Evolutionary conservation across 2,329 filamentous ascomycete genomes (phyloP).

Genomic region (Pleochaeta shiraiana): DNA sequence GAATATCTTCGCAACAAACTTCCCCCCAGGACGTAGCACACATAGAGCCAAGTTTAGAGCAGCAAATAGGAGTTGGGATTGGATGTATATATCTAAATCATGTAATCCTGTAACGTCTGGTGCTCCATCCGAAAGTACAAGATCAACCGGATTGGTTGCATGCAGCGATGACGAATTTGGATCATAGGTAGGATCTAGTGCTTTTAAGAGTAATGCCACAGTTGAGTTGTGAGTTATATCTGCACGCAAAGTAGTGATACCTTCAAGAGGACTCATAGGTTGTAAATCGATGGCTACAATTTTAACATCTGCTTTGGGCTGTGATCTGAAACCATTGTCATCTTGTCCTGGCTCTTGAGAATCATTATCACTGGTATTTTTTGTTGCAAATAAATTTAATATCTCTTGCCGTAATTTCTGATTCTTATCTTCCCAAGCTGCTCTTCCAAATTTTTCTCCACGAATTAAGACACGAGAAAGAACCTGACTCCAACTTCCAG

Average conservation of each 20-base stretch:
- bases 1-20: slow-evolving; percentile 98
- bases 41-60: slow-evolving; percentile 86
- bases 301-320: slow-evolving; percentile 50
- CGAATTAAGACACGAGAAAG: slow-evolving; percentile 85
- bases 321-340: slow-evolving; percentile 14
- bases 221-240: slow-evolving; percentile 97
- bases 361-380: neutral
- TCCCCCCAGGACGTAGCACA: slow-evolving; percentile 78
- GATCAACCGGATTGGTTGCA: slow-evolving; percentile 60
- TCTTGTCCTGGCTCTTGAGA: slow-evolving; percentile 13
- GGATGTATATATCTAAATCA: slow-evolving; percentile 95
- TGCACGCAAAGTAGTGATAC: slow-evolving; percentile 77
- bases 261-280: slow-evolving; percentile 82
- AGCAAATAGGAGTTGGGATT: slow-evolving; percentile 85
- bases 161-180: slow-evolving; percentile 25
- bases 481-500: slow-evolving; percentile 94
- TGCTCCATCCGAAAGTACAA: slow-evolving; percentile 87
- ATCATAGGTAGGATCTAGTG: slow-evolving; percentile 54
- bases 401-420: slow-evolving; percentile 39
- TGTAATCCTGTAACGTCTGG: slow-evolving; percentile 94
- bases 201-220: slow-evolving; percentile 67
- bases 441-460: slow-evolving; percentile 70
- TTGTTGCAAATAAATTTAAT: slow-evolving; percentile 20
- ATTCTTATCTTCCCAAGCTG: slow-evolving; percentile 73
- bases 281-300: slow-evolving; percentile 94